Evolutionary conservation across 2,329 filamentous ascomycete species (phyloP), one percentile per base, ranked within the genome.

Genomic region (Neurospora sp.): DNA sequence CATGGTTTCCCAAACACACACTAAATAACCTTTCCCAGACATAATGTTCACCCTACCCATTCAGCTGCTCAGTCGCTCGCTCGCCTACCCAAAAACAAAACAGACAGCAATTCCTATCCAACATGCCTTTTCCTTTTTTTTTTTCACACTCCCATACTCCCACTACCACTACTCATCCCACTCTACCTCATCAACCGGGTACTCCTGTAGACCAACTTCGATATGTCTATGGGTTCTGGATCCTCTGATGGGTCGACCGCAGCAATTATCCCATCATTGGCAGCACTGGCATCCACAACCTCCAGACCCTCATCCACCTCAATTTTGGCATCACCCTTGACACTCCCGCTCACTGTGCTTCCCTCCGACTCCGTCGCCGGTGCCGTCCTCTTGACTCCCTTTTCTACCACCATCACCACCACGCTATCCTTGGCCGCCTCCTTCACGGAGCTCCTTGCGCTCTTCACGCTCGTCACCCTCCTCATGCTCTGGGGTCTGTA

Each of bases 401-500:
- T 62, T 33, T 62, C 52, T 15, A 62, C 23, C 15, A 62, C 52
- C 12, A 23, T 33, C 12, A 62, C 52, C 12, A 17, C 52, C 19
- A 17, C 52, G 1, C 69, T 71, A 36, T 74, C 71, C 69, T 73
- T 72, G 8, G 68, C 69, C 10, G 74, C 73, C 8, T 62, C 52
- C 23, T 62, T 62, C 52, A 62, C 52, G 3, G 52, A 62, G 71
- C 75, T 70, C 78, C 78, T 23, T 76, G 73, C 38, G 76, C 74
- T 38, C 73, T 73, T 1, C 78, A 73, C 6, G 72, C 74, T 71
- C 80, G 75, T 65, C 84, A 62, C 84, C 71, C 82, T 82, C 66
- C 86, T 82, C 81, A 88, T 84, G 72, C 82, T 86, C 69, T 84
- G 83, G 40, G 84, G 83, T 17, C 86, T 82, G 71, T 83, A 84